phyloP scores from a whole-genome alignment of 1,284 basidiomycete species.

The Veloboletus limbatus region DNA sequence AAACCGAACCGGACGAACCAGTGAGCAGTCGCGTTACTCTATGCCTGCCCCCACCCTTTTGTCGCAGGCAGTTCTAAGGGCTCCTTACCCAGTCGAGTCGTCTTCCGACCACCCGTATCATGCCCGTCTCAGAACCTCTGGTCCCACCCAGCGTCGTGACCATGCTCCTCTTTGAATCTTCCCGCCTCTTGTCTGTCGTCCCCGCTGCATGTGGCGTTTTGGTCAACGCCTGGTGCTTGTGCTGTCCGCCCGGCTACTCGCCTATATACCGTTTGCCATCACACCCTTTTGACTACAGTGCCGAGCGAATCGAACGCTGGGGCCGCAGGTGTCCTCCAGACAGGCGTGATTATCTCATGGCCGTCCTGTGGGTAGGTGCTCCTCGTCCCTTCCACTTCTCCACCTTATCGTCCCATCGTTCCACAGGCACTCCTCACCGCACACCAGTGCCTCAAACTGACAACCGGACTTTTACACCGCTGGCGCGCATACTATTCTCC shows the following conservation, averaged over 20 bases:
- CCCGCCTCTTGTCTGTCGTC: constrained; percentile 66
- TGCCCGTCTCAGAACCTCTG: constrained; percentile 45
- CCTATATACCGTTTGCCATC: constrained; percentile 11
- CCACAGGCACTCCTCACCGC: constrained; percentile 71
- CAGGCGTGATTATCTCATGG: constrained; percentile 58
- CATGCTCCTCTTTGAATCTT: constrained; percentile 43
- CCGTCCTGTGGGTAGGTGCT: constrained; percentile 62
- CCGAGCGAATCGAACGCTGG: constrained; percentile 9
- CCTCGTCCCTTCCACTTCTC: neutral
- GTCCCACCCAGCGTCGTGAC: constrained; percentile 42
- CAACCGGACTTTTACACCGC: constrained; percentile 75
- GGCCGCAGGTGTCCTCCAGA: constrained; percentile 37
- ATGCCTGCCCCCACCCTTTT: neutral
- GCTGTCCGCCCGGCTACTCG: constrained; percentile 38
- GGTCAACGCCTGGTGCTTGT: constrained; percentile 54
- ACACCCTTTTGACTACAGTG: neutral
- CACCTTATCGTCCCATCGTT: neutral
- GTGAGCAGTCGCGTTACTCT: constrained; percentile 53
- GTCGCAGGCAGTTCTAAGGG: too few relatives aligned
- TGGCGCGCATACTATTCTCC: constrained; percentile 84
- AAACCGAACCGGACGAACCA: constrained; percentile 73
- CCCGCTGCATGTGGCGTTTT: constrained; percentile 66
- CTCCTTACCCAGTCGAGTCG: constrained; percentile 43
- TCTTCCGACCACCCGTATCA: constrained; percentile 60
- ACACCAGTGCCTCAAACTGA: constrained; percentile 75